Evolutionary conservation across 2,329 filamentous ascomycete genomes (phyloP).

Genomic region (Aspergillus arachidicola): DNA sequence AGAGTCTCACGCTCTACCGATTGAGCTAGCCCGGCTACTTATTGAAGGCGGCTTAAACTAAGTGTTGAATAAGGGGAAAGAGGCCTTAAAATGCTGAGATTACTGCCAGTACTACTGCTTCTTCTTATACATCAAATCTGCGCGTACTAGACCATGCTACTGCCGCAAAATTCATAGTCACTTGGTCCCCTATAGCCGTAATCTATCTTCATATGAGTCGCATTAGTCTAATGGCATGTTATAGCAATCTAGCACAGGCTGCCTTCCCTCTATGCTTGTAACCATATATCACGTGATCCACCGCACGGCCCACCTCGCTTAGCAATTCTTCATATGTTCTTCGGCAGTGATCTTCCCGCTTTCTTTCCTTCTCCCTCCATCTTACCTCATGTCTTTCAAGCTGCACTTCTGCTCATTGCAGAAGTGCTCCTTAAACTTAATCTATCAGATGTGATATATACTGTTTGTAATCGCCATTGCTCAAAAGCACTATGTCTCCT

Average conservation of each 20-base stretch:
- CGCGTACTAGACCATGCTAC: no score
- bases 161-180: no score
- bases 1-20: conserved; percentile 55
- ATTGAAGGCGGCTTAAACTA: accelerated
- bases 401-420: conserved; percentile 30
- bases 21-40: conserved; percentile 52
- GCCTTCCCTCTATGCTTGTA: no score
- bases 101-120: no score
- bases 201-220: no score
- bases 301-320: conserved; percentile 41
- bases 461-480: conserved; percentile 25
- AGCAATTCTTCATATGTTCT: conserved; percentile 25
- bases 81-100: not conserved
- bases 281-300: conserved; percentile 24
- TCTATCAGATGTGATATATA: conserved; percentile 25
- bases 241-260: no score
- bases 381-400: conserved; percentile 21
- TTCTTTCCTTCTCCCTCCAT: conserved; percentile 22
- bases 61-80: not conserved
- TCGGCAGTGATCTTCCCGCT: conserved; percentile 14
- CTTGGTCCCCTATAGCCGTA: no score
- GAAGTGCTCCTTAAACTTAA: conserved; percentile 23
- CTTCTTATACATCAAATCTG: no score
- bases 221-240: no score
- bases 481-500: conserved; percentile 35